phyloP scores from a whole-genome alignment of 331 rosid species.

The Stylosanthes scabra region DNA sequence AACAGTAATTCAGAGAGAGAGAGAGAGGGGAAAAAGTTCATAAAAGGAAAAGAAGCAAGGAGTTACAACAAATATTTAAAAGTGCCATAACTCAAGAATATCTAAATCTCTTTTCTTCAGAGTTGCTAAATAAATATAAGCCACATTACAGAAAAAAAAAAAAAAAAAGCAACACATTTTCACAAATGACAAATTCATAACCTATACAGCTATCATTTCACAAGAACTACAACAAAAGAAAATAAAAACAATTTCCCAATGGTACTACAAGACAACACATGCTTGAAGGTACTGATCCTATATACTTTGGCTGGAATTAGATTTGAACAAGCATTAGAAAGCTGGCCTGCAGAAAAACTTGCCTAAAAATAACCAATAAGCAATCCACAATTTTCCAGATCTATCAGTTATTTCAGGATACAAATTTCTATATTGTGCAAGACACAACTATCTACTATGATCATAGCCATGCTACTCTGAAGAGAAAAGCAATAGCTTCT shows the following conservation, averaged over 20 bases:
- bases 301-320: background rate
- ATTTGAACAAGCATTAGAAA: background rate
- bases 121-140: constrained; percentile 1
- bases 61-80: background rate
- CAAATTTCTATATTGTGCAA: background rate
- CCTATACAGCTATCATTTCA: no score
- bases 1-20: background rate
- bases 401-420: background rate
- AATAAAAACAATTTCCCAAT: background rate
- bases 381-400: background rate
- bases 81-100: background rate
- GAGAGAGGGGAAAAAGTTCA: background rate
- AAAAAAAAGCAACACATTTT: no score
- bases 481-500: background rate
- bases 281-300: background rate
- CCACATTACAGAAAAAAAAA: no score
- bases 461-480: background rate
- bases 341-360: background rate
- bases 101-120: background rate
- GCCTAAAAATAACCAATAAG: background rate
- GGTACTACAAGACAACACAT: background rate
- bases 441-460: background rate
- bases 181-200: no score
- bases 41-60: background rate
- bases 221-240: no score